Evolutionary conservation across 805 yeast genomes (phyloP), one percentile per base, ranked within the genome.

Genomic region (Lachancea meyersii): DNA sequence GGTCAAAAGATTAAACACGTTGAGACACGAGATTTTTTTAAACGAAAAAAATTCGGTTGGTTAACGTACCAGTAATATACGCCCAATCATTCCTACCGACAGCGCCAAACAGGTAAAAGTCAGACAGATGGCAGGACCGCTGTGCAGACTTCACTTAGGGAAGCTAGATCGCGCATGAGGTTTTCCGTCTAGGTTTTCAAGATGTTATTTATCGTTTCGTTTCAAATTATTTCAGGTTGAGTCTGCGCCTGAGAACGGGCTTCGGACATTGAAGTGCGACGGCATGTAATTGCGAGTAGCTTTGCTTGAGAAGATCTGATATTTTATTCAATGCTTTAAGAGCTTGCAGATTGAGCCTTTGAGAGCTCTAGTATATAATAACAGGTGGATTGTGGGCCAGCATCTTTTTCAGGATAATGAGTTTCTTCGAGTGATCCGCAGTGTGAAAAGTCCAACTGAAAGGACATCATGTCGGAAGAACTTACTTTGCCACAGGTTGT

Each of bases 401-500:
- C 28, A 6, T n/a, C 6, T 26, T 26, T 5, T 5, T 4, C 13
- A 26, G 10, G 28, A 10, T 26, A 4, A 10, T 10, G 13, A 10
- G 28, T 4, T 26, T 26, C 13, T 14, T 13, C 5, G 13, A 6
- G 28, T 11, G 13, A 26, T 26, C 28, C 10, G 14, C 10, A 14
- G 14, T 6, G 28, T 14, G 5, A 5, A 26, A 26, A 26, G 13
- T 13, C 13, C 14, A 10, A 26, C 5, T 13, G 13, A 26, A 26
- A 26, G 13, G 13, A 23, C 8, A 33, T 5, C 17, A 46, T 46
- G 48, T 42, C 48, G 14, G 48, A 46, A 14, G 48, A 46, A 20
- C 18, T 46, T 17, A 38, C 44, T 3, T 21, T 35, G 8, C 48
- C 48, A 10, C 48, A 46, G 24, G 46, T 46, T 20, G 48, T 46